phyloP scores from a whole-genome alignment of 2,329 filamentous ascomycete species.

The Pseudocercospora fijiensis region DNA sequence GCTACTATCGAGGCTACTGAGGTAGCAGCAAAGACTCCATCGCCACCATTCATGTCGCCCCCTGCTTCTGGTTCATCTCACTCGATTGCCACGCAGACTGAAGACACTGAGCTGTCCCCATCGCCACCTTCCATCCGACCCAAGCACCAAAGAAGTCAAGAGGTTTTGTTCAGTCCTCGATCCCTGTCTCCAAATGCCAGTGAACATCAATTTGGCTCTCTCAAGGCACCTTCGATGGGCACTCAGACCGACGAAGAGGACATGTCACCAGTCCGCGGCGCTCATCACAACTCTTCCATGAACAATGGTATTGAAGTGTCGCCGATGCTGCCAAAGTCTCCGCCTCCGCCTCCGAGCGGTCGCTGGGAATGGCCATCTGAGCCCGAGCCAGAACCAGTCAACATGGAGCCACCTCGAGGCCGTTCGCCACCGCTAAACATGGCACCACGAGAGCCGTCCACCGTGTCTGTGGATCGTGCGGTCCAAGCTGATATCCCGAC shows the following conservation, averaged over 20 bases:
- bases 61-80: slow-evolving; percentile 15
- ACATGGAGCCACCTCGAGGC: background rate
- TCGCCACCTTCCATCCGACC: background rate
- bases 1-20: slow-evolving; percentile 18
- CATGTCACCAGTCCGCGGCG: slow-evolving; percentile 9
- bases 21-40: slow-evolving; percentile 18
- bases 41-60: slow-evolving; percentile 7
- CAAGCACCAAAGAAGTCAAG: slow-evolving; percentile 12
- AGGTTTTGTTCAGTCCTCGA: slow-evolving; percentile 17
- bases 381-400: background rate
- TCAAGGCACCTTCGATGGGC: slow-evolving; percentile 15
- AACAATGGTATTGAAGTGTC: slow-evolving; percentile 12
- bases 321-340: slow-evolving; percentile 1
- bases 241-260: slow-evolving; percentile 15
- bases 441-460: background rate
- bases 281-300: slow-evolving; percentile 9
- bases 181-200: slow-evolving; percentile 4
- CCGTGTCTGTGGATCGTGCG: background rate
- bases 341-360: background rate
- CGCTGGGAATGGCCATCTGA: slow-evolving; percentile 14
- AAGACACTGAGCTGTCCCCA: slow-evolving; percentile 15
- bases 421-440: background rate
- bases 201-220: background rate
- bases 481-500: background rate
- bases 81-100: slow-evolving; percentile 18